These are phyloP conservation scores for Citeromyces matritensis DNA, from an alignment of 805 yeast genomes.

Conservation along the genomic window DNA sequence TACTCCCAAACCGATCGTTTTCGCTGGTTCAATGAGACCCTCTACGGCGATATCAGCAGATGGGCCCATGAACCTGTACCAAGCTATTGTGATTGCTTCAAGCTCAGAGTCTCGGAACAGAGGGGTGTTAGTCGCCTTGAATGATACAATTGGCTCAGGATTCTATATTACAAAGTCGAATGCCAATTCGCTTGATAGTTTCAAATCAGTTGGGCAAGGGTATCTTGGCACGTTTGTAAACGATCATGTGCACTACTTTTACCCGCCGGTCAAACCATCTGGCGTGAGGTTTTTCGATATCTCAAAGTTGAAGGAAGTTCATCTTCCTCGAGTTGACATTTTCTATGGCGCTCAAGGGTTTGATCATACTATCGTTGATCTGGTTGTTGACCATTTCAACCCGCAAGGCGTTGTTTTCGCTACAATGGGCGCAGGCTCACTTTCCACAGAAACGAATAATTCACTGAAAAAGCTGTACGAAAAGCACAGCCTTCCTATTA, in stretches of 20 bases:
- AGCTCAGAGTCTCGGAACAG: constrained; percentile 32
- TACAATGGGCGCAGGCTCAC: constrained; percentile 60
- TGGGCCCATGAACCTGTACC: constrained; percentile 61
- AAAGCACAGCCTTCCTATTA: constrained; percentile 31
- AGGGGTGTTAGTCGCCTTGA: constrained; percentile 49
- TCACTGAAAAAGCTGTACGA: constrained; percentile 21
- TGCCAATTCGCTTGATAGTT: constrained; percentile 57
- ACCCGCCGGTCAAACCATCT: constrained; percentile 44
- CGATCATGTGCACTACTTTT: constrained; percentile 48
- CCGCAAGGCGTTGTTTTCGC: constrained; percentile 48
- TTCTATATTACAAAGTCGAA: constrained; percentile 57
- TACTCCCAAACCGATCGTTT: constrained; percentile 35
- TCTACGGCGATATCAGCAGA: constrained; percentile 57
- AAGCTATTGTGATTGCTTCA: constrained; percentile 52
- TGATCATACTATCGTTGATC: constrained; percentile 27
- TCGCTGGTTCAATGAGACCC: constrained; percentile 68
- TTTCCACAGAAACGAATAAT: constrained; percentile 33
- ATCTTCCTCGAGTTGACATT: constrained; percentile 22
- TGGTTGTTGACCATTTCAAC: constrained; percentile 26
- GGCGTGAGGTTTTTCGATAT: constrained; percentile 27
- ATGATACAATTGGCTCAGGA: constrained; percentile 57
- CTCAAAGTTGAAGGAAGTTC: constrained; percentile 13
- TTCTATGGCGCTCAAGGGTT: constrained; percentile 50
- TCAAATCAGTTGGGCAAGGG: constrained; percentile 52
- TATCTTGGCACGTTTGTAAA: constrained; percentile 58